Evolutionary conservation across 2,329 filamentous ascomycete species (phyloP).

Genomic region (Alternaria gaisen): DNA sequence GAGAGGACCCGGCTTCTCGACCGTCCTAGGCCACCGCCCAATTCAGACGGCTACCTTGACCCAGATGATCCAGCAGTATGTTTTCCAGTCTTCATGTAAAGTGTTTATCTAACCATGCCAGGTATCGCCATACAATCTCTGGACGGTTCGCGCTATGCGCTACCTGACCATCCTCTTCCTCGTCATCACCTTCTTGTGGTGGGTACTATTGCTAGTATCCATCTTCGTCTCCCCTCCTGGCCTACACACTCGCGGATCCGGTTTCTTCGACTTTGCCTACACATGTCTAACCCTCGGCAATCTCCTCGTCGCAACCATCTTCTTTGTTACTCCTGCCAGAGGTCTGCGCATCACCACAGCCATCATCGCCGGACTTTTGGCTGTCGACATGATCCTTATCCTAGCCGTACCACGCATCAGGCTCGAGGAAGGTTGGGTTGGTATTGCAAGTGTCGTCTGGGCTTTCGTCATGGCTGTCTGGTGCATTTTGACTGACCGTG

Average conservation of each 20-base stretch:
- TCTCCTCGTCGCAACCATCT: slow-evolving; percentile 78
- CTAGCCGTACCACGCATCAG: slow-evolving; percentile 77
- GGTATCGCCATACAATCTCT: slow-evolving; percentile 92
- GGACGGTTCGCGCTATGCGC: slow-evolving; percentile 83
- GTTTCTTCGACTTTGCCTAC: slow-evolving; percentile 89
- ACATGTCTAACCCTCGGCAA: slow-evolving; percentile 80
- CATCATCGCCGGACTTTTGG: slow-evolving; percentile 71
- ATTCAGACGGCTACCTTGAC: slow-evolving; percentile 73
- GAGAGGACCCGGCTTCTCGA: slow-evolving; percentile 75
- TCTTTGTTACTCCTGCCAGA: slow-evolving; percentile 86
- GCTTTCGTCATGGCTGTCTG: slow-evolving; percentile 80
- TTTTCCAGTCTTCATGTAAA: not conserved
- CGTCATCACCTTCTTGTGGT: slow-evolving; percentile 84
- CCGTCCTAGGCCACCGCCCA: slow-evolving; percentile 62
- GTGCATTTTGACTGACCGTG: slow-evolving; percentile 79
- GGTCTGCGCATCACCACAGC: slow-evolving; percentile 77
- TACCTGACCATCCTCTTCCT: slow-evolving; percentile 81
- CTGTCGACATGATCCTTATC: slow-evolving; percentile 81
- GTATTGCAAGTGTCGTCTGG: slow-evolving; percentile 86
- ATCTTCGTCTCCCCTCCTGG: slow-evolving; percentile 90
- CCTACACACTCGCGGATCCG: slow-evolving; percentile 86
- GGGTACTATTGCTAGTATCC: slow-evolving; percentile 86
- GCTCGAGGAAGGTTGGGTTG: slow-evolving; percentile 88
- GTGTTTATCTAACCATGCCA: slow-evolving; percentile 33
- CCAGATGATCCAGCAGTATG: slow-evolving; percentile 83